These are phyloP conservation scores for Neoarthrinium moseri DNA, from an alignment of 2,329 filamentous ascomycete species.

Conservation along the genomic window DNA sequence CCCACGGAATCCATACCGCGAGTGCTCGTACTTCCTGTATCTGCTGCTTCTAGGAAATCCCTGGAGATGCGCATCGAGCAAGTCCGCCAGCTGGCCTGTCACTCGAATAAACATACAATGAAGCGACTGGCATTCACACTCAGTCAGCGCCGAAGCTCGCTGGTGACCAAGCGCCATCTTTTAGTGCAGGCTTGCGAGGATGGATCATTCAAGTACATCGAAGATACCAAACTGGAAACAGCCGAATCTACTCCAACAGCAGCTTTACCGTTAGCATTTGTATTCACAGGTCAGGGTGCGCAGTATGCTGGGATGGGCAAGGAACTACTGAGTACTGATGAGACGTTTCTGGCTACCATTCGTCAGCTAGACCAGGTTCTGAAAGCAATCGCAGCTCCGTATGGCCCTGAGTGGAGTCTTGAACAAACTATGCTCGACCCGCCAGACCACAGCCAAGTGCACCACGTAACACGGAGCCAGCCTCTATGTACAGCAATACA, in stretches of 20 bases:
- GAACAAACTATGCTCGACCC: not conserved
- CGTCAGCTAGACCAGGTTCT: not conserved
- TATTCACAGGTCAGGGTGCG: constrained; percentile 10
- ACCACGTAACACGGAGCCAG: not conserved
- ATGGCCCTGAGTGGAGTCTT: not conserved
- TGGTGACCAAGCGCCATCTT: too few relatives aligned
- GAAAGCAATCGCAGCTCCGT: not conserved
- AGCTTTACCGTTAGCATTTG: not conserved
- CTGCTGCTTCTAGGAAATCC: not conserved
- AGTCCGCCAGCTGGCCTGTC: not conserved
- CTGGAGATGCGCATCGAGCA: not conserved
- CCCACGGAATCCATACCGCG: too few relatives aligned
- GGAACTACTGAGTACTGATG: constrained; percentile 6
- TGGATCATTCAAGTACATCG: too few relatives aligned
- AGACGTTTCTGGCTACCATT: not conserved
- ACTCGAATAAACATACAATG: too few relatives aligned
- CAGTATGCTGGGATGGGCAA: constrained; percentile 11
- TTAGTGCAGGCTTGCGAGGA: too few relatives aligned
- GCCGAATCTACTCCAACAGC: not conserved
- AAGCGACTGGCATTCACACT: too few relatives aligned
- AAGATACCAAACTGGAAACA: too few relatives aligned
- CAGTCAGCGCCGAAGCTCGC: too few relatives aligned
- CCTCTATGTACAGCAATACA: constrained; percentile 4
- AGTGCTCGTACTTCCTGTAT: not conserved
- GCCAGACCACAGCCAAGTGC: not conserved